Conservation (phyloP, 768 basidiomycete genomes). For the Kondoa malvinella region DNA sequence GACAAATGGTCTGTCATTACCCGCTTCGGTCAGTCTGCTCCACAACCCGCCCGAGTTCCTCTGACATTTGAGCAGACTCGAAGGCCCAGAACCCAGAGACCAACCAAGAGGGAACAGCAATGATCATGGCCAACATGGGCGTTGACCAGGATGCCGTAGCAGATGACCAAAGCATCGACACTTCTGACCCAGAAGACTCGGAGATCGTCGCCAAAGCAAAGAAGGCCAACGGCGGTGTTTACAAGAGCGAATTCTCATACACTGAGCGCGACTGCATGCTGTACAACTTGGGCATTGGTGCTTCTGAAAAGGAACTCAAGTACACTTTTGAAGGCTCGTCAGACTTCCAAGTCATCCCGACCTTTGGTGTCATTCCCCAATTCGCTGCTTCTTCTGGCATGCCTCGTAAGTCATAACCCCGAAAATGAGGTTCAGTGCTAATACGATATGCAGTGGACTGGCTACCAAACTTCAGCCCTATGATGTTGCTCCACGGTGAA, state of each 20-base stretch:
- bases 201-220: slow-evolving; percentile 68
- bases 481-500: slow-evolving; percentile 93
- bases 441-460: slow-evolving; percentile 61
- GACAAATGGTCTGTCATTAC: slow-evolving; percentile 70
- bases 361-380: slow-evolving; percentile 89
- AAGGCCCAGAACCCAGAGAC: background rate
- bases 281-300: slow-evolving; percentile 89
- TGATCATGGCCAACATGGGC: background rate
- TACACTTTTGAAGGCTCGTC: slow-evolving; percentile 84
- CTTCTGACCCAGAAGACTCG: slow-evolving; percentile 60
- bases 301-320: slow-evolving; percentile 75
- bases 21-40: slow-evolving; percentile 67
- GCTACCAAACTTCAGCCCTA: slow-evolving; percentile 88
- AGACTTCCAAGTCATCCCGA: slow-evolving; percentile 68
- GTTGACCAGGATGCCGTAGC: slow-evolving; percentile 21
- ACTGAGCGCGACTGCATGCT: slow-evolving; percentile 80
- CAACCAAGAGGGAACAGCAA: background rate
- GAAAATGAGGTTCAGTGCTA: no score
- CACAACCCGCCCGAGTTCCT: slow-evolving; percentile 53
- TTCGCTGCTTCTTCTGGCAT: slow-evolving; percentile 54
- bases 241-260: slow-evolving; percentile 48
- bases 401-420: slow-evolving; percentile 27
- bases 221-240: slow-evolving; percentile 38
- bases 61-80: background rate
- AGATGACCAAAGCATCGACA: background rate